These are phyloP conservation scores for Tricholomella constricta DNA, from an alignment of 768 basidiomycete species.

Conservation along the genomic window DNA sequence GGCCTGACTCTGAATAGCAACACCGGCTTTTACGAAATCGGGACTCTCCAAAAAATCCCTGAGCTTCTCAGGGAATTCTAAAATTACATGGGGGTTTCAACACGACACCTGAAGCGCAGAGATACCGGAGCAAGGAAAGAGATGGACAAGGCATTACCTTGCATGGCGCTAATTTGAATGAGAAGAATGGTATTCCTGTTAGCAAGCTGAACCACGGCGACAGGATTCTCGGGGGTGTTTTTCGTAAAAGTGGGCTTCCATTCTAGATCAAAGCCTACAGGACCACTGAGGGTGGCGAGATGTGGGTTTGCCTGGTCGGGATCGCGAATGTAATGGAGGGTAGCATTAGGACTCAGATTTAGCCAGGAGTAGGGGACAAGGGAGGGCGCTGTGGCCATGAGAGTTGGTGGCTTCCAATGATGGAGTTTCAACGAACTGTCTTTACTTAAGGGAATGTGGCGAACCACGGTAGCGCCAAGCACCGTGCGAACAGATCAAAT, in stretches of 20 bases:
- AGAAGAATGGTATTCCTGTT: conserved; percentile 56
- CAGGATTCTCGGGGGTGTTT: conserved; percentile 60
- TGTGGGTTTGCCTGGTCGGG: conserved; percentile 32
- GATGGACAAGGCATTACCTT: conserved; percentile 29
- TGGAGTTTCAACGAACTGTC: too few species aligned
- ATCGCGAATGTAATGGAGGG: conserved; percentile 37
- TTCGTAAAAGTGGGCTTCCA: conserved; percentile 68
- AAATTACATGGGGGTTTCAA: conserved; percentile 1
- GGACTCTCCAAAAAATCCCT: conserved; percentile 53
- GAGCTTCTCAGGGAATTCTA: conserved; percentile 58
- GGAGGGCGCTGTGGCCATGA: conserved; percentile 3
- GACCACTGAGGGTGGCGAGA: conserved; percentile 31
- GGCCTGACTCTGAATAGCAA: conserved; percentile 66
- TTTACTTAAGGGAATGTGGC: conserved; percentile 14
- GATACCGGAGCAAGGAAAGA: too few species aligned
- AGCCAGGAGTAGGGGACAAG: conserved; percentile 37
- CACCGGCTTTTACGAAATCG: conserved; percentile 65
- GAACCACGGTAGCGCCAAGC: not conserved
- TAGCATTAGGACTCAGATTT: conserved; percentile 30
- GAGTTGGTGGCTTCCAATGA: too few species aligned
- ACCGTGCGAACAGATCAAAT: conserved; percentile 20
- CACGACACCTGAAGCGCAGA: not conserved
- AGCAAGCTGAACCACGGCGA: conserved; percentile 76
- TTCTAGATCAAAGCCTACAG: conserved; percentile 76
- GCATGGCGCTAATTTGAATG: conserved; percentile 67